A percentile compares a stretch with the other conserved stretches of the same genome.
Conservation (phyloP, 345 rosid species). For the Populus ilicifolia region DNA sequence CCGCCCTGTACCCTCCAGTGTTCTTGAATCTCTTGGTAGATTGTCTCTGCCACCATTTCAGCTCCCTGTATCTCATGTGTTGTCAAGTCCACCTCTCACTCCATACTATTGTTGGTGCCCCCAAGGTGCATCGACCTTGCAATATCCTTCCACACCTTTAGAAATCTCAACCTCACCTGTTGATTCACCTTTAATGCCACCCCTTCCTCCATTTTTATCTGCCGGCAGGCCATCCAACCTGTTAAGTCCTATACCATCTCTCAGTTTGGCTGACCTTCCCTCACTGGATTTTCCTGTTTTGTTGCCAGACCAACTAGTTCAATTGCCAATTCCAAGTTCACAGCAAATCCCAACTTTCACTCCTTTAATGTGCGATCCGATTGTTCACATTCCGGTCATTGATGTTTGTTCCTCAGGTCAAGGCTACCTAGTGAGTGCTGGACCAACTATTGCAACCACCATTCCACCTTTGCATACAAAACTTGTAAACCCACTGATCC, state of each 20-base stretch:
- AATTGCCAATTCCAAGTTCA: constrained; percentile 49
- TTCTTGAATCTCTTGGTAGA: constrained; percentile 44
- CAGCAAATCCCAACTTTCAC: constrained; percentile 73
- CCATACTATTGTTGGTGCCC: constrained; percentile 98
- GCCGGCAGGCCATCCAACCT: constrained; percentile 43
- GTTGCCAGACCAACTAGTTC: constrained; percentile 56
- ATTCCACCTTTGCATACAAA: constrained; percentile 59
- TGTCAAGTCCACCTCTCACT: constrained; percentile 53
- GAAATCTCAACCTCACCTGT: constrained; percentile 38
- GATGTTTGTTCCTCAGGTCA: constrained; percentile 95
- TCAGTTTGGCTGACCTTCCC: constrained; percentile 41
- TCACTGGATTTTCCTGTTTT: constrained; percentile 29
- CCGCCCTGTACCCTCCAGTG: constrained; percentile 22
- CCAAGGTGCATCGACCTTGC: constrained; percentile 45
- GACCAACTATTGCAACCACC: constrained; percentile 55
- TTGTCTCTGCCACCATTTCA: constrained; percentile 29
- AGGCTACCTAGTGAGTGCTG: constrained; percentile 86
- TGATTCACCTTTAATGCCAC: constrained; percentile 57
- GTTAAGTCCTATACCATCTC: constrained; percentile 46
- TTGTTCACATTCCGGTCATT: constrained; percentile 83
- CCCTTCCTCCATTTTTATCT: constrained; percentile 61
- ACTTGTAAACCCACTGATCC: constrained; percentile 51
- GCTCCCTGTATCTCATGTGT: constrained; percentile 32
- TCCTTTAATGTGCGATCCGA: constrained; percentile 87
- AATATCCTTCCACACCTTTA: constrained; percentile 32